These are phyloP conservation scores for Solanum lycopersicoides DNA, from an alignment of 257 asterid species.

Conservation along the genomic window DNA sequence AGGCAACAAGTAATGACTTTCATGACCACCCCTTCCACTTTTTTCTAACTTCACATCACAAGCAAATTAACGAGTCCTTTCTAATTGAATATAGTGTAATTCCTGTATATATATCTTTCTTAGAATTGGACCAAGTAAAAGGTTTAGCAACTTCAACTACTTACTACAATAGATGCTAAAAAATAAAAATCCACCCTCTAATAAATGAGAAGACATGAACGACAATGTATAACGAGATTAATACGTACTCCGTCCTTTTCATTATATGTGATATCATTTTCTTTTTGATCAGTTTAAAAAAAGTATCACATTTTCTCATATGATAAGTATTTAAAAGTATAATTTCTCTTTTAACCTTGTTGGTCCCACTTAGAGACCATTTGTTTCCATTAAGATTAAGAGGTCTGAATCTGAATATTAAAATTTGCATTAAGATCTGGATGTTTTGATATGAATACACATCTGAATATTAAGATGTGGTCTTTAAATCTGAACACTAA, in stretches of 20 bases:
- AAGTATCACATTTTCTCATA: too few relatives aligned
- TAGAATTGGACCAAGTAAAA: not conserved
- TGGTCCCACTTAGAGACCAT: too few relatives aligned
- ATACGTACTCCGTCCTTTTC: not conserved
- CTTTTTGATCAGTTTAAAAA: too few relatives aligned
- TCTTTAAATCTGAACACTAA: too few relatives aligned
- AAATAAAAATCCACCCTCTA: not conserved
- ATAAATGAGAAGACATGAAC: not conserved
- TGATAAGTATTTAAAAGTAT: too few relatives aligned
- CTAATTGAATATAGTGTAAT: not conserved
- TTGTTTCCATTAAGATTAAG: too few relatives aligned
- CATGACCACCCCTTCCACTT: not conserved
- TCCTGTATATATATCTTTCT: not conserved
- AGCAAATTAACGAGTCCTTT: not conserved
- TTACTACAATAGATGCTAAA: not conserved
- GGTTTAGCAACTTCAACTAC: not conserved
- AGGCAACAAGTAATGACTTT: slow-evolving; percentile 4
- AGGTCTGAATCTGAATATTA: too few relatives aligned
- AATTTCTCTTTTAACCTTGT: too few relatives aligned
- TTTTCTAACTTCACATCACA: not conserved
- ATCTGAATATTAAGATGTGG: too few relatives aligned
- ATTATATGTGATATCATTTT: too few relatives aligned
- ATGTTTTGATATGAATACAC: too few relatives aligned
- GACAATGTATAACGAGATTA: not conserved
- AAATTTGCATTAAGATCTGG: too few relatives aligned